phyloP scores from a whole-genome alignment of 1,284 basidiomycete genomes.

The Coniophora puteana region DNA sequence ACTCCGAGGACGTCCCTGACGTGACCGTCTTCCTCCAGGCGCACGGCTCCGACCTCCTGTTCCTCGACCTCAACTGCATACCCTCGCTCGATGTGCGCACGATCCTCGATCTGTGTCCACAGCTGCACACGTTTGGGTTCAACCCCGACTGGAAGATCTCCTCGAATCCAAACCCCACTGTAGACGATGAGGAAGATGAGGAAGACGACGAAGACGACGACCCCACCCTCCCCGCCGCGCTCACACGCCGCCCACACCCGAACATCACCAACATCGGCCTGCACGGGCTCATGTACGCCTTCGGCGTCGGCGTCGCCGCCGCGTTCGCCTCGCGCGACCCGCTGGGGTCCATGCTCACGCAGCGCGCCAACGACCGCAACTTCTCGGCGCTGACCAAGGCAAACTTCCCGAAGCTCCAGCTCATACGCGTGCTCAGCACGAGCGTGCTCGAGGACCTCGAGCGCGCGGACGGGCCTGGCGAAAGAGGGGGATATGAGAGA shows the following conservation, averaged over 20 bases:
- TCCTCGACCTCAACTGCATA: conserved; percentile 61
- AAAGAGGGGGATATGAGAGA: conserved; percentile 44
- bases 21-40: conserved; percentile 49
- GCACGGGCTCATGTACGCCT: conserved; percentile 66
- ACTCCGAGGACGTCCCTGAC: conserved; percentile 54
- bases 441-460: conserved; percentile 56
- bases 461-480: conserved; percentile 42
- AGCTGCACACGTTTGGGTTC: conserved; percentile 59
- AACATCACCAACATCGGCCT: conserved; percentile 60
- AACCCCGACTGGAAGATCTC: conserved; percentile 65
- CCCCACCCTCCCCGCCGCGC: conserved; percentile 24
- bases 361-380: conserved; percentile 61
- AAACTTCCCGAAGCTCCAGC: conserved; percentile 58
- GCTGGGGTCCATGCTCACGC: conserved; percentile 41
- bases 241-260: conserved; percentile 50
- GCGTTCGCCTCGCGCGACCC: conserved; percentile 39
- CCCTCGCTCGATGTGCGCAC: conserved; percentile 49
- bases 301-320: conserved; percentile 53
- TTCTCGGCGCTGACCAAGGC: conserved; percentile 48
- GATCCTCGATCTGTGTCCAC: conserved; percentile 60
- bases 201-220: conserved; percentile 26
- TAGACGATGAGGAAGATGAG: conserved; percentile 6
- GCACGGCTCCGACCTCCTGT: conserved; percentile 53
- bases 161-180: conserved; percentile 24
- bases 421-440: conserved; percentile 54